Conservation (phyloP, 2,329 filamentous ascomycete species). For the Periconia sp. region DNA sequence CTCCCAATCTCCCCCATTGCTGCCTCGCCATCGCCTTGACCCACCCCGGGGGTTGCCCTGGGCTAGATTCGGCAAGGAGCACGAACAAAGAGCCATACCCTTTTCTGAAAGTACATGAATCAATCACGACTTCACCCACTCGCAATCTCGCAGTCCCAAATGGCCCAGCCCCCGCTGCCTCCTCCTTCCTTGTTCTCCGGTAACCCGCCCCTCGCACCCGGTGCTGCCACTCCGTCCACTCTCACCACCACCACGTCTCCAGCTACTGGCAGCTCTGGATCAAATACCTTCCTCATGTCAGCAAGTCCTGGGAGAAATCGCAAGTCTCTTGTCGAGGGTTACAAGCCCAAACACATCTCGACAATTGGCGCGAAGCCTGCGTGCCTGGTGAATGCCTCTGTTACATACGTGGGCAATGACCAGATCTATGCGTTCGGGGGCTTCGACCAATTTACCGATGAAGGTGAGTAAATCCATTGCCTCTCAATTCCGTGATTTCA, state of each 20-base stretch:
- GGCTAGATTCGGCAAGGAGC: too few relatives aligned
- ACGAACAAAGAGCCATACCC: too few relatives aligned
- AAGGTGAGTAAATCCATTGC: constrained; percentile 60
- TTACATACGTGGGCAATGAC: constrained; percentile 98
- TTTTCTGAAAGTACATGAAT: not conserved
- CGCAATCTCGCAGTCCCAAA: constrained; percentile 19
- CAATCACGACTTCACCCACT: constrained; percentile 4
- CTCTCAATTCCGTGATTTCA: too few relatives aligned
- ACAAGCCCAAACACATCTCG: constrained; percentile 79
- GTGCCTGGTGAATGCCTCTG: constrained; percentile 95
- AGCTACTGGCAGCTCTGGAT: constrained; percentile 62
- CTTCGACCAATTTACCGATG: constrained; percentile 98
- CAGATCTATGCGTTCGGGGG: constrained; percentile 98
- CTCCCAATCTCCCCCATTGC: too few relatives aligned
- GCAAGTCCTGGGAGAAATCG: constrained; percentile 65
- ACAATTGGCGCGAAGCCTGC: constrained; percentile 73
- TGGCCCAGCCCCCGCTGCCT: constrained; percentile 34
- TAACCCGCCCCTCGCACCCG: constrained; percentile 15
- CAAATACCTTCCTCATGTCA: constrained; percentile 90
- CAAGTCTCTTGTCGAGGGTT: constrained; percentile 69
- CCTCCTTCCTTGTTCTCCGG: constrained; percentile 26
- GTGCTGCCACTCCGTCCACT: constrained; percentile 44
- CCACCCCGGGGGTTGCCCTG: too few relatives aligned
- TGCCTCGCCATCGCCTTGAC: too few relatives aligned
- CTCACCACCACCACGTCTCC: constrained; percentile 54